Evolutionary conservation across 192 early-diverging fungal genomes (phyloP), one percentile per base, ranked within the genome.

Genomic region (Allomyces macrogynus): DNA sequence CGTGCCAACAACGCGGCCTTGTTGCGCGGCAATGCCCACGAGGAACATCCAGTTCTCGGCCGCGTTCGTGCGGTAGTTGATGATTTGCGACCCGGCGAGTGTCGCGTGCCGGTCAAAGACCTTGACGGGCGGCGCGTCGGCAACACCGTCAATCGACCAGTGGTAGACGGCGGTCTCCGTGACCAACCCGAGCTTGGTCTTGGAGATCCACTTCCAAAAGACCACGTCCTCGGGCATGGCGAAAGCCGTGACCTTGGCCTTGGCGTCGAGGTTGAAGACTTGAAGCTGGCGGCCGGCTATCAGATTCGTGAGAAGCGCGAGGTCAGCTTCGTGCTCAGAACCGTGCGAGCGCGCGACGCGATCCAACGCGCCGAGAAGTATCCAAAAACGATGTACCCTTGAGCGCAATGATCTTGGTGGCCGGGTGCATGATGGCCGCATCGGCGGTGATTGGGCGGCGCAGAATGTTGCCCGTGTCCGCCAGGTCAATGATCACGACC

Each of bases 401-500:
- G 63, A 99, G 78, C 7, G 95, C 95, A 68, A 99, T 91, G 68
- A 95, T 87, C 72, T 91, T 91, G 70, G 80, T 80, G 44, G 83
- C 82, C 12, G 93, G 95, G 72, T 97, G 91, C 95, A 99, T 99
- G 70, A 99, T 93, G 49, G 90, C 94, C 20, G 92, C 91, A 70
- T 99, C 95, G 11, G 95, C 95, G 62, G 93, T 88, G 72, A 99
- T 99, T 62, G 89, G 90, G 68, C 93, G 77, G 62, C 92, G 86
- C 64, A 89, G 78, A 42, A 92, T 75, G 69, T 89, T 88, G 62
- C 78, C 76, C 27, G 85, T 83, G 67, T 97, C 85, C 63, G 83
- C 79, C 79, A 99, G 77, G 77, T 99, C 95, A 67, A 99, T 93
- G 16, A 57, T n/a, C 61, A 92, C 91, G 32, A 97, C 92, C 70